Conservation (phyloP, 768 basidiomycete genomes). For the Pleurotus tuber-regium region DNA sequence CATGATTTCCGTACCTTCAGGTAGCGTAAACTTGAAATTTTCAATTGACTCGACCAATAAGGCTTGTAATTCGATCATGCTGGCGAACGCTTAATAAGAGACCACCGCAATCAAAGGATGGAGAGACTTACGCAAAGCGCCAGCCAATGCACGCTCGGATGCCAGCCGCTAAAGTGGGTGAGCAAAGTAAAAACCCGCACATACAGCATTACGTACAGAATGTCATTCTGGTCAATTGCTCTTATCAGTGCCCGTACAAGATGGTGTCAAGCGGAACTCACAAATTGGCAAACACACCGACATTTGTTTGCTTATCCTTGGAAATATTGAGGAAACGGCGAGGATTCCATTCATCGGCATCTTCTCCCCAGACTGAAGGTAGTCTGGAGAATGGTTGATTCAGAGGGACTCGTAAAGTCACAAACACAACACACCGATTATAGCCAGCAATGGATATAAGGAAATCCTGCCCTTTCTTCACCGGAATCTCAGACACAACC, state of each 20-base stretch:
- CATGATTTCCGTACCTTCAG: constrained; percentile 27
- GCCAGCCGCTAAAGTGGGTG: constrained; percentile 1
- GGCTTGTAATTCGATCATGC: constrained; percentile 35
- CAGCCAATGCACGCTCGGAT: constrained; percentile 15
- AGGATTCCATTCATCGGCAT: constrained; percentile 21
- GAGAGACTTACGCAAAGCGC: constrained; percentile 14
- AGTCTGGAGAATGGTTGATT: too few relatives aligned
- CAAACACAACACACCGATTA: too few relatives aligned
- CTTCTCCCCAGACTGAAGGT: constrained; percentile 17
- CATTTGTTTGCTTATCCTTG: constrained; percentile 15
- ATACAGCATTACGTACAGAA: not conserved
- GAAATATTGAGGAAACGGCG: constrained; percentile 14
- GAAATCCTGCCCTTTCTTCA: constrained; percentile 34
- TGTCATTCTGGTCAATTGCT: not conserved
- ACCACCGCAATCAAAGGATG: constrained; percentile 20
- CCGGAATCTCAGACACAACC: constrained; percentile 25
- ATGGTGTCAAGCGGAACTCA: constrained; percentile 13
- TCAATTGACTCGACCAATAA: constrained; percentile 38
- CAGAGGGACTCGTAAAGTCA: too few relatives aligned
- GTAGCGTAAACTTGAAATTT: constrained; percentile 36
- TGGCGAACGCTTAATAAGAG: constrained; percentile 3
- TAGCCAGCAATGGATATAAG: constrained; percentile 33
- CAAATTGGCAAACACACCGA: constrained; percentile 25
- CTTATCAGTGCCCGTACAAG: not conserved
- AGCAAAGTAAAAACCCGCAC: not conserved